Base-by-base conservation (phyloP, 352 stramenopile genomes). In the Globisporangium uncinulatum region DNA sequence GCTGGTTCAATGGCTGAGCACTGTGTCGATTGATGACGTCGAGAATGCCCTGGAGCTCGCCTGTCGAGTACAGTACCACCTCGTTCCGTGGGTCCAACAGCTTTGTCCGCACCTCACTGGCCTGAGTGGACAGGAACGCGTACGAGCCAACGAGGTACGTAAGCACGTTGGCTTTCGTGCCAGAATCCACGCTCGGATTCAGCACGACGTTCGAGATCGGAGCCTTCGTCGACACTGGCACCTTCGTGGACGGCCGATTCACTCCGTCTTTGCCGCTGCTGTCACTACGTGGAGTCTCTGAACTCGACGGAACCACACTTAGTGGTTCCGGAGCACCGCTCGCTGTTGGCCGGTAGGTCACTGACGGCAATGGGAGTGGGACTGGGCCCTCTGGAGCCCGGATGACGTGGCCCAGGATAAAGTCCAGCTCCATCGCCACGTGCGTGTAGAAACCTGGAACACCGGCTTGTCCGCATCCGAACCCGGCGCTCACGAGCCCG, bases 401-500 rank as follows among this genome's bases (percentile, higher is more conserved):
- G 34, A 39, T 39, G 7, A 39, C 34, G 10, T 39, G 34, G 34
- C 34, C 8, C 34, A 39, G 6, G 36, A 61, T 51, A 14, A 56
- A 62, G 31, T 62, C 48, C 11, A 7, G 20, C 13, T 51, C 9
- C 37, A n/a, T 15, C 6, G 34, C 37, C 4, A 50, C 21, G 43
- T 36, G 48, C 19, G 47, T 36, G 39, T 57, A 57, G 11, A 56
- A 21, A 1, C 48, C 41, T 3, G 56, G 56, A 13, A 51, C 9
- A 9, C 56, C 47, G 4, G 10, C 7, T 29, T 51, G 48, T 1
- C 36, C 56, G n/a, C 48, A 62, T 4, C 41, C 56, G 36, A 39
- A 39, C 7, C 34, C 34, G 5, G 34, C 34, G 34, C 34, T 39
- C 34, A 39, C 34, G 7, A 39, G 10, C 34, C 34, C 34, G 7